Percentiles rank a stretch among this genome's conserved stretches.
Evolutionary conservation across 148 eudicot species (phyloP).

Genomic region (Camellia lanceoleosa): DNA sequence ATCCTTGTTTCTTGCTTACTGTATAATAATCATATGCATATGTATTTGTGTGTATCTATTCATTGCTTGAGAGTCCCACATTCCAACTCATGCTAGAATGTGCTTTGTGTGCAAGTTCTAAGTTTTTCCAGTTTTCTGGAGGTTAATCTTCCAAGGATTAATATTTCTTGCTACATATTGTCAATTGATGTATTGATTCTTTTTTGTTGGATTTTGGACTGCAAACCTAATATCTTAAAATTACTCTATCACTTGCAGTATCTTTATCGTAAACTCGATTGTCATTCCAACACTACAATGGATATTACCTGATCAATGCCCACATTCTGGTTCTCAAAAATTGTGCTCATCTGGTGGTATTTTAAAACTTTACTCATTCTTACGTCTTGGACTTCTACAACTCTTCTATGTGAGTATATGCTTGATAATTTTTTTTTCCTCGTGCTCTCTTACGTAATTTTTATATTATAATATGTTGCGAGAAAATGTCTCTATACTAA

Average conservation of each 20-base stretch:
- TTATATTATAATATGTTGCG: neutral
- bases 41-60: no score
- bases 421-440: neutral
- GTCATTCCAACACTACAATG: constrained; percentile 36
- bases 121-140: no score
- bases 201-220: no score
- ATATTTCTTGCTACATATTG: no score
- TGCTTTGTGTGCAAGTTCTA: no score
- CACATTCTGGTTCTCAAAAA: constrained; percentile 1
- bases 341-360: constrained; percentile 13
- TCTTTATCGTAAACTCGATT: constrained; percentile 47
- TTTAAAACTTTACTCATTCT: constrained; percentile 41
- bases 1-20: no score
- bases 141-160: no score
- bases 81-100: no score
- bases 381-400: constrained; percentile 54
- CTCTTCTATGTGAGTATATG: constrained; percentile 19
- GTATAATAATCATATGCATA: no score
- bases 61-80: no score
- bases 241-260: constrained; percentile 51
- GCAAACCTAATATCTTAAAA: neutral
- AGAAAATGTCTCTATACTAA: neutral
- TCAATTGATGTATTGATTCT: no score
- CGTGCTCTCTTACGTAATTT: neutral
- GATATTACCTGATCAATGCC: constrained; percentile 78